Evolutionary conservation across 768 basidiomycete genomes (phyloP), one percentile per base, ranked within the genome.

Genomic region (Psilocybe azurescens): DNA sequence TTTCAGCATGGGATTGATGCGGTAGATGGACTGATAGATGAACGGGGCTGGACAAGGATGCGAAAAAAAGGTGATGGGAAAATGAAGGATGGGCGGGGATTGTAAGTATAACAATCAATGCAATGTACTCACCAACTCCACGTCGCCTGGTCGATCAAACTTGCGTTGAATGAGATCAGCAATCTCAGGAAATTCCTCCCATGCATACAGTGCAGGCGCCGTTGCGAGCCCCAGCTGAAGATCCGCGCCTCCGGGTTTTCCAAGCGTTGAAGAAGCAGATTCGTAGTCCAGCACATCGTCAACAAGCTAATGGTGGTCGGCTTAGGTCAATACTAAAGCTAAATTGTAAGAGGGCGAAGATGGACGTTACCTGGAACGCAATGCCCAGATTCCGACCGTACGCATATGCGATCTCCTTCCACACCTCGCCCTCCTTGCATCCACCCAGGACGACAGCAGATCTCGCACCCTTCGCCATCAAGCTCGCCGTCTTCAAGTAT

Each of bases 261-360:
- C 97, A 11, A 99, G 85, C 0, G 89, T 79, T 0, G 80, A 75
- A 5, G 86, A 83, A 10, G 89, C 89, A 0, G 91, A 87, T 53
- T 95, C 91, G 71, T 94, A 99, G 77, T 99, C 97, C 3, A 99
- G 80, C 38, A 95, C 85, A 71, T 99, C 97, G 72, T 99, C 97
- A 52, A 99, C 90, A 9, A 99, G 89, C 95, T 97, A 72, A 30
- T 47, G 30, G 20, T 10, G 36, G 28, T 11, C 41, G 48, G 46
- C 32, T 29, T 28, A 11, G 53, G 56, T 33, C n/a, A 55, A 55
- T 7, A 28, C n/a, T 53, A 55, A 5, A 28, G 20, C 47, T 36
- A 33, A 20, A 0, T 39, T 47, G 53, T 29, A 39, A 36, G n/a
- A 46, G 49, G 59, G 60, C 18, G 50, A 47, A 47, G 47, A 18